Evolutionary conservation across 371 early-diverging fungal species (phyloP).

Genomic region (Mortierella polycephala): DNA sequence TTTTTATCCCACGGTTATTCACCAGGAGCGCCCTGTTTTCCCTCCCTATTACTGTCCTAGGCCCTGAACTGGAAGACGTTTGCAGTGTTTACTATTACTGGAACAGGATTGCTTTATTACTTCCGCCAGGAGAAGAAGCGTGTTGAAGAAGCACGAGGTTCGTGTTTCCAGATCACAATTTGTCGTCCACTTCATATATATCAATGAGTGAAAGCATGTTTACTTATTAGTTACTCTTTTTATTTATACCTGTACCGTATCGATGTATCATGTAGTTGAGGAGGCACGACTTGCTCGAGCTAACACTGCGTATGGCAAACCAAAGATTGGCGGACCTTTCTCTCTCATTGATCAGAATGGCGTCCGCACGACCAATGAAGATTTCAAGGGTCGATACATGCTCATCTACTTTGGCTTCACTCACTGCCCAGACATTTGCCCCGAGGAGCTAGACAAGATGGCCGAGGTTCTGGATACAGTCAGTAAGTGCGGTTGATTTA

Average conservation of each 20-base stretch:
- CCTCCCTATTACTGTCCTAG: slow-evolving; percentile 7
- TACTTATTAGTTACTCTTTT: background rate
- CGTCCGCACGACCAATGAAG: slow-evolving; percentile 67
- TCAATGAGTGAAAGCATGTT: background rate
- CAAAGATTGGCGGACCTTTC: slow-evolving; percentile 95
- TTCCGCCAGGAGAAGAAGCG: slow-evolving; percentile 74
- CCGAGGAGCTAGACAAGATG: slow-evolving; percentile 98
- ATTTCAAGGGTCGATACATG: slow-evolving; percentile 83
- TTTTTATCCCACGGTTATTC: background rate
- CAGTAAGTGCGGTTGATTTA: slow-evolving; percentile 60
- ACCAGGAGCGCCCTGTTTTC: background rate
- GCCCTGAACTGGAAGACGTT: slow-evolving; percentile 51
- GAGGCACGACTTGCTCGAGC: slow-evolving; percentile 56
- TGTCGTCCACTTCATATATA: background rate
- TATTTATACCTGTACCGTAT: background rate
- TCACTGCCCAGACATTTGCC: slow-evolving; percentile 98
- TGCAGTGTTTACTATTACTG: slow-evolving; percentile 68
- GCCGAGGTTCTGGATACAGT: slow-evolving; percentile 86
- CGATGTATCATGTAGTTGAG: slow-evolving; percentile 21
- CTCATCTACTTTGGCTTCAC: slow-evolving; percentile 98
- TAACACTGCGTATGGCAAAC: slow-evolving; percentile 72
- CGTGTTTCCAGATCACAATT: background rate
- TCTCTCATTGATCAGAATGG: slow-evolving; percentile 85
- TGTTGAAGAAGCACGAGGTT: slow-evolving; percentile 60
- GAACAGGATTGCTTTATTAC: slow-evolving; percentile 68